These are phyloP conservation scores for Suaeda aralocaspica DNA, from an alignment of 148 eudicot species.

Conservation along the genomic window DNA sequence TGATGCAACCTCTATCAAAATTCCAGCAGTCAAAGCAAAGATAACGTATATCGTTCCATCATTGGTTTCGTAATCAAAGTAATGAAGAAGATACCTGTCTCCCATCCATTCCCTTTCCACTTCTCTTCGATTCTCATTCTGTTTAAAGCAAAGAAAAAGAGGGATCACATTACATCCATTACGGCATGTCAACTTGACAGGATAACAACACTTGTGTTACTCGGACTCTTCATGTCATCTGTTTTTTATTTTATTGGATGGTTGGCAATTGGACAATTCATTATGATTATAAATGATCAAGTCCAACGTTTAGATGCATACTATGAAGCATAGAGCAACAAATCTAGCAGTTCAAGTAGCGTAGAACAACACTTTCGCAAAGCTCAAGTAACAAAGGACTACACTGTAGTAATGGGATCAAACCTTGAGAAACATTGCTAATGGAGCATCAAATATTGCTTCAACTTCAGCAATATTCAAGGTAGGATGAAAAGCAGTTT, in stretches of 20 bases:
- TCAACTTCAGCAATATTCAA: conserved; percentile 70
- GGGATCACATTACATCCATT: neutral
- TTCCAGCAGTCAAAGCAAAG: conserved; percentile 82
- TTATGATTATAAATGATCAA: too few species aligned
- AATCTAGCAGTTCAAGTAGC: too few species aligned
- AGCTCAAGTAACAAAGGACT: too few species aligned
- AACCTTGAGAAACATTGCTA: conserved; percentile 76
- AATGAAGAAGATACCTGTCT: conserved; percentile 56
- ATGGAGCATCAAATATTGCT: conserved; percentile 68
- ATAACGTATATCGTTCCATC: conserved; percentile 38
- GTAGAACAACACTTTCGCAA: too few species aligned
- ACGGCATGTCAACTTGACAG: neutral
- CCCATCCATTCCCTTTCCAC: conserved; percentile 76
- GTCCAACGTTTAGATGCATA: too few species aligned
- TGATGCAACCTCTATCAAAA: conserved; percentile 64
- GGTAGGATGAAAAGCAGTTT: conserved; percentile 48
- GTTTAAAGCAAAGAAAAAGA: neutral
- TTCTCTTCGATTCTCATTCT: conserved; percentile 70
- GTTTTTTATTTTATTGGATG: too few species aligned
- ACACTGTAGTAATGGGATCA: neutral
- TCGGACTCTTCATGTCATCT: too few species aligned
- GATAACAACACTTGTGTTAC: too few species aligned
- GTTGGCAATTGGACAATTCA: too few species aligned
- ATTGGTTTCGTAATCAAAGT: conserved; percentile 48
- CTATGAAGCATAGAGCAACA: too few species aligned